Evolutionary conservation across 73 alveolate genomes (phyloP).

Genomic region (Paramecium pentaurelia): DNA sequence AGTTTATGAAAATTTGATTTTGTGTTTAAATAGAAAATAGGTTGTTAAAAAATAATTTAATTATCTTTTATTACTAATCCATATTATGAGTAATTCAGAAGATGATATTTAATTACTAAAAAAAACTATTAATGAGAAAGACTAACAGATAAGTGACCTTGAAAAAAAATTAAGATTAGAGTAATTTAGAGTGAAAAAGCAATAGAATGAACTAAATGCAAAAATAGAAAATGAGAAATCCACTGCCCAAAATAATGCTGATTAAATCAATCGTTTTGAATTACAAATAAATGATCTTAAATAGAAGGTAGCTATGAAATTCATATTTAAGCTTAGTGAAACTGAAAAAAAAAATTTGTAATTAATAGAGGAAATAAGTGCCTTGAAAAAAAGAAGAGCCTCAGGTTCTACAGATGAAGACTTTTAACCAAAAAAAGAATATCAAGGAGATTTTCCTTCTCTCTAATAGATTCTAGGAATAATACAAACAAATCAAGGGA

Average conservation of each 20-base stretch:
- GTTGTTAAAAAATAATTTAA: neutral
- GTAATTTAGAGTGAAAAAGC: neutral
- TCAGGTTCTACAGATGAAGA: neutral
- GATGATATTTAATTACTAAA: neutral
- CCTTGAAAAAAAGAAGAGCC: neutral
- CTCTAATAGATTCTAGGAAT: neutral
- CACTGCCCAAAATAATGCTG: neutral
- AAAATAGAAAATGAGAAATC: constrained; percentile 9
- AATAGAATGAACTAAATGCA: neutral
- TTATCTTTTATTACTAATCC: neutral
- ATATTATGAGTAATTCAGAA: neutral
- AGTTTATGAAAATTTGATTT: neutral
- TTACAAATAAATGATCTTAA: neutral
- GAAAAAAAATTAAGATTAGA: constrained; percentile 18
- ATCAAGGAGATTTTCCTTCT: neutral
- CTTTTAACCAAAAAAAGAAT: neutral
- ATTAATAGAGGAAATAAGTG: neutral
- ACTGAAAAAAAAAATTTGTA: neutral
- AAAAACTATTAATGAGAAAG: neutral
- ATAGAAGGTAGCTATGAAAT: neutral
- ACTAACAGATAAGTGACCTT: neutral
- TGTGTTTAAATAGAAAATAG: neutral
- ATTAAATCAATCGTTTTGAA: neutral
- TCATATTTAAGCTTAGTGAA: neutral
- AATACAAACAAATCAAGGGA: neutral